Conservation (phyloP, 2,329 filamentous ascomycete species). For the Blastomyces percursus region DNA sequence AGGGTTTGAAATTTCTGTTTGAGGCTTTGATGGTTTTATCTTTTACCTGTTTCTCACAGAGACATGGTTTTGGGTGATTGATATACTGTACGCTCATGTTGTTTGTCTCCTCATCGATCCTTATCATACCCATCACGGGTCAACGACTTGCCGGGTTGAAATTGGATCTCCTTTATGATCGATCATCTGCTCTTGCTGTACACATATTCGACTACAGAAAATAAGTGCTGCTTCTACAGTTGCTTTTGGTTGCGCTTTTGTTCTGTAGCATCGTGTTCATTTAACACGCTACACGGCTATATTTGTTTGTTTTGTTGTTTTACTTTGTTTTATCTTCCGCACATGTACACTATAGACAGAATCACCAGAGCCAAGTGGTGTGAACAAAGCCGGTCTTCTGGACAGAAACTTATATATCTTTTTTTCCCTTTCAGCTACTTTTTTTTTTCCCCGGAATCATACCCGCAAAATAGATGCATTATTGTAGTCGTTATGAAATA, state of each 20-base stretch:
- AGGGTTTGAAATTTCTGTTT: not conserved
- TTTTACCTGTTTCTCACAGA: not conserved
- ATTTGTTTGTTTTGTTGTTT: not conserved
- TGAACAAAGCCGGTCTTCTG: too few species aligned
- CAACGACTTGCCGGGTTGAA: not conserved
- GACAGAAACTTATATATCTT: too few species aligned
- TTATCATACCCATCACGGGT: not conserved
- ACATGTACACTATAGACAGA: too few species aligned
- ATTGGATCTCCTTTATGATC: not conserved
- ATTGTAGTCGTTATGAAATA: too few species aligned
- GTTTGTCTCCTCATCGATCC: not conserved
- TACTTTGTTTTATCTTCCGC: too few species aligned
- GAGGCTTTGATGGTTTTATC: not conserved
- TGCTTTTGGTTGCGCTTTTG: not conserved
- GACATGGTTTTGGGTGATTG: not conserved
- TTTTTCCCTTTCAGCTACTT: too few species aligned
- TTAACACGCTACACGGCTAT: not conserved
- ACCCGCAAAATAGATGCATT: too few species aligned
- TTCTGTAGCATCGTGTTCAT: not conserved
- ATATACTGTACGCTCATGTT: not conserved
- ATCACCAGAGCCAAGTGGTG: too few species aligned
- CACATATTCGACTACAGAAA: not conserved
- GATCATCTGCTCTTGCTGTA: not conserved
- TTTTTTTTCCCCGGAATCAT: too few species aligned
- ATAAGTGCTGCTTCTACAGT: not conserved